Evolutionary conservation across 2,329 filamentous ascomycete species (phyloP), one percentile per base, ranked within the genome.

Genomic region (Aspergillus persii): DNA sequence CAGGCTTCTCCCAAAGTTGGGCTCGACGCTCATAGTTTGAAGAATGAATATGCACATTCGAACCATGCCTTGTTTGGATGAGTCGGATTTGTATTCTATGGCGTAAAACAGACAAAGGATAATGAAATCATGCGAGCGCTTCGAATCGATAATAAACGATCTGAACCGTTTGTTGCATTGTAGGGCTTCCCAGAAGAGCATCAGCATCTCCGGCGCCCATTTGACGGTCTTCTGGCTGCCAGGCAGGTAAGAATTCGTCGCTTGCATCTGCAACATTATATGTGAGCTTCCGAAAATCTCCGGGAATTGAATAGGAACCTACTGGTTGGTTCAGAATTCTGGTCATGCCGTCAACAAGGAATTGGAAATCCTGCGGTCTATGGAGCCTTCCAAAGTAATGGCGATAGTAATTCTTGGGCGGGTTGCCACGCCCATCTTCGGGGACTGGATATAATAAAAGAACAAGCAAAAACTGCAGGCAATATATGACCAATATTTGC

Each of bases 121-220:
- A 54, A 97, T 84, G 75, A 98, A 97, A 73, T 99, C 95, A 69
- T 97, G 91, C 0, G 91, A 91, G 56, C 94, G 84, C 71, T 95
- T 92, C 0, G 95, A 98, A 68, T 99, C 95, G 63, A 98, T 94
- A 69, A 99, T 95, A 76, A 97, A 99, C 1, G 92, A 92, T 33
- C 95, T 85, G 78, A 99, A 99, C 60, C 94, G 86, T 77, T 96
- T 98, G 78, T 99, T 99, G 83, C 94, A 97, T 76, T 99, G 95
- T 4, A 95, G 86, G 41, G 92, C 87, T 79, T 99, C 95, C 95
- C 95, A 99, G 72, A 98, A 97, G 2, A 99, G 83, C 84, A 97
- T 95, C 57, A 98, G 88, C 80, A 96, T 96, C 76, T 99, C 95
- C 1, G 95, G 93, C 0, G 93, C 92, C 83, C 94, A 96, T 70